Base-by-base conservation (phyloP, 129 eudicot genomes). In the Chrysanthemum seticuspe region DNA sequence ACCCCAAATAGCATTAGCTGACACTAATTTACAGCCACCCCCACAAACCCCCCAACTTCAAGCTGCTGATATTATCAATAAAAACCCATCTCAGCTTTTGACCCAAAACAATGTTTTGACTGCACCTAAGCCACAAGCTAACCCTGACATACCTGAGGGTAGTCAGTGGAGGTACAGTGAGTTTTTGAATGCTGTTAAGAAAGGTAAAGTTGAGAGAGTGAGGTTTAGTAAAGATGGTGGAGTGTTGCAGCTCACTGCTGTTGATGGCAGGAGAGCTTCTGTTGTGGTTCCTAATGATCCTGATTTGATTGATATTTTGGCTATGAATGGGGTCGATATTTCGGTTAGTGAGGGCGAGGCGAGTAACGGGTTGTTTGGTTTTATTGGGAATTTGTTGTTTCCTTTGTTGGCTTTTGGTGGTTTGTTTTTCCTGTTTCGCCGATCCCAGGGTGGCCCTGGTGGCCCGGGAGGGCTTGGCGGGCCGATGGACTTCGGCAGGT, bases 401-500 rank as follows among this genome's bases (percentile, higher is more conserved):
- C 98, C 98, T 0, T 23, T 87, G 36, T 70, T 93, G 5, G 98
- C 98, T 5, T 87, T 93, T 81, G 98, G 92, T 48, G 98, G 98
- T 52, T 72, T 93, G 57, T 93, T 93, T 79, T 85, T 93, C 29
- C 61, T 93, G 45, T 89, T 93, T 77, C 76, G 92, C 23, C 76
- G 98, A 72, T 82, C 97, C 54, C 98, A 93, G 60, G 98, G 98
- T 5, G 96, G 98, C 19, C 82, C 92, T 4, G 98, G 98, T 0
- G 98, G 96, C 8, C 97, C 98, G 1, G 98, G 98, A 4, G 97
- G 97, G 23, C 83, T 93, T 7, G 97, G 96, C 8, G 98, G 98
- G 10, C 97, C 97, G 9, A 93, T 93, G 98, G 98, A 93, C 62
- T 93, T 93, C 56, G 98, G 98, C 31, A 68, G 98, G 83, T 89